phyloP scores from a whole-genome alignment of 306 rosid species.

The Cucurbita pepo region DNA sequence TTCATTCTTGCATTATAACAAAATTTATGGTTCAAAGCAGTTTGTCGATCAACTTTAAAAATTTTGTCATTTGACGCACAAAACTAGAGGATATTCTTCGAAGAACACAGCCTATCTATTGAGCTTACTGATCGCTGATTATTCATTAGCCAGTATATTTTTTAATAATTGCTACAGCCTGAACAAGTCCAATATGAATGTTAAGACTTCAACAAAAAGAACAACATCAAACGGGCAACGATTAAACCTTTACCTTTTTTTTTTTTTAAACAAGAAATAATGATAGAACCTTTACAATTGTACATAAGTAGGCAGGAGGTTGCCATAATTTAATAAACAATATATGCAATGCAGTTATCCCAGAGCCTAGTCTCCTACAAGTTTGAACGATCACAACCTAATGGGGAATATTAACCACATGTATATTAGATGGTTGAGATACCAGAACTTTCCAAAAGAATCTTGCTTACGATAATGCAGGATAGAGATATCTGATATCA shows the following conservation, averaged over 20 bases:
- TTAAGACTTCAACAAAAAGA: neutral
- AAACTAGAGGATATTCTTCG: neutral
- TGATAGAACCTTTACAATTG: neutral
- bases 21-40: neutral
- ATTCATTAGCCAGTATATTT: neutral
- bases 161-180: neutral
- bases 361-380: neutral
- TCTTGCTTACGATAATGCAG: neutral
- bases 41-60: neutral
- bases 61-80: neutral
- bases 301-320: neutral
- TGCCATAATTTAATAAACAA: neutral
- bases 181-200: neutral
- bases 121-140: neutral
- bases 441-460: neutral
- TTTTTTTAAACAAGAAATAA: neutral
- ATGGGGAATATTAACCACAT: neutral
- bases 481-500: neutral
- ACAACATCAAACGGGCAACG: neutral
- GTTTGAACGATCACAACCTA: neutral
- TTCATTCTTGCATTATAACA: neutral
- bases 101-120: neutral
- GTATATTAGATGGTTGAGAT: neutral
- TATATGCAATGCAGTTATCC: neutral
- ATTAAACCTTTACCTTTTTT: neutral